A percentile compares a stretch with the other conserved stretches of the same genome.
phyloP scores from a whole-genome alignment of 805 yeast species.

The Starmerella ratchasimensis region DNA sequence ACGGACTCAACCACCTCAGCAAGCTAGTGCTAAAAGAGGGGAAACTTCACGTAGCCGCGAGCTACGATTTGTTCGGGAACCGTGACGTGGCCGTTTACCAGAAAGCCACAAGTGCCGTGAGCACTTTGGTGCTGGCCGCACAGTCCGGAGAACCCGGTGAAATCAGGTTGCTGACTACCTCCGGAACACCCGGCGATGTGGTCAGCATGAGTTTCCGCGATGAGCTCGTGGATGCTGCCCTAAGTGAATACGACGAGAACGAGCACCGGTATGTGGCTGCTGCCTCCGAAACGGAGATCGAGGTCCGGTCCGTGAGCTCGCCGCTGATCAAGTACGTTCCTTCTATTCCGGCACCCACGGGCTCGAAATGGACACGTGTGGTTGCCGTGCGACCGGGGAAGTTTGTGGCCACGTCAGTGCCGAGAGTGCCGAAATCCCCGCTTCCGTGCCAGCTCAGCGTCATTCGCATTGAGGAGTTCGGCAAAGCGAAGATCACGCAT shows the following conservation, averaged over 20 bases:
- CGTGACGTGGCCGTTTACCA: slow-evolving; percentile 13
- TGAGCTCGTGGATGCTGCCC: slow-evolving; percentile 6
- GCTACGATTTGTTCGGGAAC: slow-evolving; percentile 5
- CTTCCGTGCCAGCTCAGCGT: slow-evolving; percentile 8
- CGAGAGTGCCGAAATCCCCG: slow-evolving; percentile 8
- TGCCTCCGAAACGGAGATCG: slow-evolving; percentile 6
- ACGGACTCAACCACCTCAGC: slow-evolving; percentile 54
- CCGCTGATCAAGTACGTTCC: not conserved
- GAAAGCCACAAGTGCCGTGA: slow-evolving; percentile 11
- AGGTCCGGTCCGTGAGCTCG: slow-evolving; percentile 7
- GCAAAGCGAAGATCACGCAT: slow-evolving; percentile 2
- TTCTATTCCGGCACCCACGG: slow-evolving; percentile 2
- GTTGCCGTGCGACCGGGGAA: slow-evolving; percentile 7
- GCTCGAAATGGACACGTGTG: slow-evolving; percentile 13
- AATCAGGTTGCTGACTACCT: slow-evolving; percentile 4
- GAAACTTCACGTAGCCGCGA: not conserved
- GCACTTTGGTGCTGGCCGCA: slow-evolving; percentile 6
- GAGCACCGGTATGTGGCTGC: slow-evolving; percentile 9
- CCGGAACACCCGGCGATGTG: slow-evolving; percentile 1
- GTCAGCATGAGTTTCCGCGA: slow-evolving; percentile 1
- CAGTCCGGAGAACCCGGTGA: slow-evolving; percentile 8
- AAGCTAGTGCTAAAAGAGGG: slow-evolving; percentile 6
- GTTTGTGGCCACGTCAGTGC: slow-evolving; percentile 12
- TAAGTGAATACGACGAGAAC: slow-evolving; percentile 9
- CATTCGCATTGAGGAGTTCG: slow-evolving; percentile 5